Percentiles rank a stretch among this genome's conserved stretches.
These are phyloP conservation scores for Spergularia bocconei DNA, from an alignment of 148 eudicot genomes.

Conservation along the genomic window DNA sequence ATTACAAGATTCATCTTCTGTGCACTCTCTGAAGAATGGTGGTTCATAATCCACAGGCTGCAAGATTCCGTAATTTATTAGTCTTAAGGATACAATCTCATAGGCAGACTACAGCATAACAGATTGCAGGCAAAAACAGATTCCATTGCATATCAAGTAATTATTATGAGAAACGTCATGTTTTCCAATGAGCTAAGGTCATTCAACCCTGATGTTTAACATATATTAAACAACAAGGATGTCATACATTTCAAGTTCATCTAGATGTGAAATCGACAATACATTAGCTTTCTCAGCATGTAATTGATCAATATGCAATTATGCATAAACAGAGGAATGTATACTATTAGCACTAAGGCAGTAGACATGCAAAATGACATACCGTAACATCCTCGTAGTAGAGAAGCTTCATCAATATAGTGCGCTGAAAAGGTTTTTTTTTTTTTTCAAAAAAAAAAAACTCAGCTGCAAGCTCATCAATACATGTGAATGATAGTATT, in stretches of 20 bases:
- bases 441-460: background rate
- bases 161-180: no score
- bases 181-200: no score
- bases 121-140: background rate
- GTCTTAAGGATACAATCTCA: background rate
- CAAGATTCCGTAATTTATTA: slow-evolving; percentile 13
- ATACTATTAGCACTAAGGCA: background rate
- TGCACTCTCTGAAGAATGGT: slow-evolving; percentile 87
- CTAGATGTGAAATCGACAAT: no score
- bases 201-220: no score
- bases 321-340: background rate
- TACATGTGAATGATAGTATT: background rate
- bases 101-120: background rate
- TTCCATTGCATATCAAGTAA: no score
- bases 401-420: slow-evolving; percentile 91
- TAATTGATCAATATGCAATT: background rate
- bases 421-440: slow-evolving; percentile 56
- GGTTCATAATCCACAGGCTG: slow-evolving; percentile 95
- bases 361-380: slow-evolving; percentile 21
- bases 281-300: no score
- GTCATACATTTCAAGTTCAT: no score
- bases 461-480: slow-evolving; percentile 4
- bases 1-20: slow-evolving; percentile 65
- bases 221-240: no score
- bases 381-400: slow-evolving; percentile 91